phyloP scores from a whole-genome alignment of 1,139 yeast species.

The Diutina rugosa region DNA sequence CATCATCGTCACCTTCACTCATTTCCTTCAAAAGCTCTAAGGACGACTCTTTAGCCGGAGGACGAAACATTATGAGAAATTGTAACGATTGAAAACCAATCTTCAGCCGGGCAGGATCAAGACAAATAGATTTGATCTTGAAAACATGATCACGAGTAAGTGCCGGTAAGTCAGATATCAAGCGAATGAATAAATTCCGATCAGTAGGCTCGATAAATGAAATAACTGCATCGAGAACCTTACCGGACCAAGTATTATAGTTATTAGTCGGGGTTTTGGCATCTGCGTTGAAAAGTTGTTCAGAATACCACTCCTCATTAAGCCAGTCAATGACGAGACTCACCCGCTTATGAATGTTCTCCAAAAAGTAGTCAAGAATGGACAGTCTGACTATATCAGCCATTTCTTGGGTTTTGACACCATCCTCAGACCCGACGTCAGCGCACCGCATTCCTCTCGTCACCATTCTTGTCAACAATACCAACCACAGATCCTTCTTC shows the following conservation, averaged over 20 bases:
- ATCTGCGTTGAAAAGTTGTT: conserved; percentile 25
- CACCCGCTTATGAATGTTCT: conserved; percentile 58
- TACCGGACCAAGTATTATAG: conserved; percentile 58
- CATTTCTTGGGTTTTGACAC: conserved; percentile 21
- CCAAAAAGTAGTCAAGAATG: conserved; percentile 60
- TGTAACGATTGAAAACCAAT: conserved; percentile 75
- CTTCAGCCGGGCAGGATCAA: conserved; percentile 72
- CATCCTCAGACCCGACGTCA: conserved; percentile 7
- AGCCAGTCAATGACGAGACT: conserved; percentile 87
- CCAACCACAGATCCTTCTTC: conserved; percentile 68
- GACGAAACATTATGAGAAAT: conserved; percentile 79
- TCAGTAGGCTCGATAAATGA: conserved; percentile 77
- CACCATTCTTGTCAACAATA: conserved; percentile 62
- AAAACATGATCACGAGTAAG: conserved; percentile 47
- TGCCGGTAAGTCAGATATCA: conserved; percentile 77
- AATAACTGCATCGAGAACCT: conserved; percentile 64
- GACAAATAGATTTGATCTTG: conserved; percentile 60
- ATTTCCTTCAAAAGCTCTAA: conserved; percentile 51
- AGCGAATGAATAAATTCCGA: conserved; percentile 65
- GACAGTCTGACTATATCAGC: conserved; percentile 56
- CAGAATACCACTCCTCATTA: conserved; percentile 91
- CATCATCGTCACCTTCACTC: conserved; percentile 35
- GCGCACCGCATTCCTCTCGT: conserved; percentile 52
- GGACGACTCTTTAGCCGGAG: conserved; percentile 63
- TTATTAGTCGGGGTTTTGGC: conserved; percentile 23